These are phyloP conservation scores for Psidium guajava DNA, from an alignment of 345 rosid genomes.

Conservation along the genomic window DNA sequence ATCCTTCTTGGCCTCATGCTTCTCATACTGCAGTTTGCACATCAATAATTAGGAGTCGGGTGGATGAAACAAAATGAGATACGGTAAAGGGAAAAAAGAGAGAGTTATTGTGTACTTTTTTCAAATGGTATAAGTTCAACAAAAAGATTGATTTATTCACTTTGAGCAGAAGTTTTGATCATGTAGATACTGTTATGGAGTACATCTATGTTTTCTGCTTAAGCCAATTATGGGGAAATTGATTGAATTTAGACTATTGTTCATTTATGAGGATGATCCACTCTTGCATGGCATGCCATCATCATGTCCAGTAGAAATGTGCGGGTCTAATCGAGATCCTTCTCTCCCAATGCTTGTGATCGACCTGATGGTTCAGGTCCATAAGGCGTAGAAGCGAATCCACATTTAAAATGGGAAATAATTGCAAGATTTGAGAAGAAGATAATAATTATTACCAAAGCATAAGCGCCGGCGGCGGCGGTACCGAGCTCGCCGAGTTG, in stretches of 20 bases:
- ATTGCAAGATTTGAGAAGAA: neutral
- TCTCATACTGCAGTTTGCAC: constrained; percentile 22
- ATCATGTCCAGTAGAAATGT: neutral
- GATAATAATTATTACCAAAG: constrained; percentile 20
- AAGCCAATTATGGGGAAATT: neutral
- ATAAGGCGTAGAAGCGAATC: neutral
- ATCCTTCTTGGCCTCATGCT: constrained; percentile 37
- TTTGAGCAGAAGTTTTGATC: neutral
- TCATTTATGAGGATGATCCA: neutral
- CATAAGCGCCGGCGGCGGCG: constrained; percentile 34
- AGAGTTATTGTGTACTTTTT: neutral
- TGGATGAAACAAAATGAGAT: neutral
- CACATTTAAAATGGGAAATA: neutral
- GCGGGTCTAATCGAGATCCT: neutral
- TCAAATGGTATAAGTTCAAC: neutral
- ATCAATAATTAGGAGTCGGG: neutral
- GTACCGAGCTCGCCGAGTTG: constrained; percentile 35
- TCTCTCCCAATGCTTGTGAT: neutral
- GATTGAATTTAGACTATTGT: neutral
- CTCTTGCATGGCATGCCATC: neutral
- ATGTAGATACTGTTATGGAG: neutral
- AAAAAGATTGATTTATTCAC: neutral
- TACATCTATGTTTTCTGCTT: neutral
- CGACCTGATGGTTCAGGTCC: neutral
- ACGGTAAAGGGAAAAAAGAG: neutral